phyloP scores from a whole-genome alignment of 2,329 filamentous ascomycete genomes.

The Thielaviopsis cerberus region DNA sequence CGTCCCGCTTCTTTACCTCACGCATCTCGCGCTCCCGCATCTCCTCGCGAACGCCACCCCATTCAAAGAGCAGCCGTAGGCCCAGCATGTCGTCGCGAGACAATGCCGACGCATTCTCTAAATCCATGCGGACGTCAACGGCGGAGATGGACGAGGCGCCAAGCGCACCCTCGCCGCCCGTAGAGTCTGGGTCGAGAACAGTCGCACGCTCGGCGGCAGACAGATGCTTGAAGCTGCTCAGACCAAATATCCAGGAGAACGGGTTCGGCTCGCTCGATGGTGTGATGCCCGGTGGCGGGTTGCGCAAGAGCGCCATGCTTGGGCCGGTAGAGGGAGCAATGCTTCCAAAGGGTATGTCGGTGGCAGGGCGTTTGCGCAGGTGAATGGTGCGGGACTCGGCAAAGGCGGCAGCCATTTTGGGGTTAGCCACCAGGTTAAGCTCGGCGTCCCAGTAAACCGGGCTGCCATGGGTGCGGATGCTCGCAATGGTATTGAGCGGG shows the following conservation, averaged over 20 bases:
- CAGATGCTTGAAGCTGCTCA: conserved; percentile 34
- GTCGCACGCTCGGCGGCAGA: conserved; percentile 49
- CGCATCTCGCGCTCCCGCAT: conserved; percentile 15
- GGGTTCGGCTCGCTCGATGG: conserved; percentile 20
- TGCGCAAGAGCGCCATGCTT: neutral
- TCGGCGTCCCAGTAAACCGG: conserved; percentile 64
- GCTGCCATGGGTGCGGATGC: conserved; percentile 40
- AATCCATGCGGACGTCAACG: conserved; percentile 53
- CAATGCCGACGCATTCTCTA: conserved; percentile 33
- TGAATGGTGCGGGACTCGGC: conserved; percentile 51
- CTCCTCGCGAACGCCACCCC: conserved; percentile 20
- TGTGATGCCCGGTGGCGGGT: neutral
- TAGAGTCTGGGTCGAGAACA: conserved; percentile 34
- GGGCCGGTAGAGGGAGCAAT: neutral
- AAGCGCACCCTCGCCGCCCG: conserved; percentile 29
- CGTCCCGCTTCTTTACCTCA: conserved; percentile 14
- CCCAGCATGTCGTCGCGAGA: conserved; percentile 27
- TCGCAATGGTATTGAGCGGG: conserved; percentile 42
- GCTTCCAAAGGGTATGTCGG: conserved; percentile 43
- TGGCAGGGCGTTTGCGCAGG: conserved; percentile 50
- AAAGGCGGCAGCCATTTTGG: conserved; percentile 43
- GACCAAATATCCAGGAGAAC: conserved; percentile 57
- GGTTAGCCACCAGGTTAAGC: conserved; percentile 50
- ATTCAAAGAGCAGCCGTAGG: conserved; percentile 35
- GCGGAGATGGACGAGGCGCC: conserved; percentile 17